These are phyloP conservation scores for Phytophthora litchii DNA, from an alignment of 352 stramenopile genomes.

Conservation along the genomic window DNA sequence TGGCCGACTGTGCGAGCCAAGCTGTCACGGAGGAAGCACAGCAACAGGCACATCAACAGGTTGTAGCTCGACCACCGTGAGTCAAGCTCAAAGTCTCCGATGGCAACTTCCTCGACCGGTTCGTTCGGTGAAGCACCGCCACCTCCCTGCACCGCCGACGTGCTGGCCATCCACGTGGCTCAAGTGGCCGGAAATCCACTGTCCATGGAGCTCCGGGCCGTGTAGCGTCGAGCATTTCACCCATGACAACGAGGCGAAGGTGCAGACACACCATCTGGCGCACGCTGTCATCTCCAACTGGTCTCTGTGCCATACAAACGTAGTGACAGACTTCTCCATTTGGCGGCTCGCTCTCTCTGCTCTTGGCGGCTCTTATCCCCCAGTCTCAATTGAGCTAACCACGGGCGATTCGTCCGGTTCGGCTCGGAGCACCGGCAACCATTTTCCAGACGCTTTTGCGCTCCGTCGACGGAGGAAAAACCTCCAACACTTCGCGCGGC, in stretches of 20 bases:
- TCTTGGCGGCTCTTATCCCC: constrained; percentile 24
- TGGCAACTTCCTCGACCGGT: background rate
- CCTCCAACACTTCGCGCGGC: constrained; percentile 19
- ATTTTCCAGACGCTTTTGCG: constrained; percentile 31
- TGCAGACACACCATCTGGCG: constrained; percentile 19
- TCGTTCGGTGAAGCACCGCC: constrained; percentile 1
- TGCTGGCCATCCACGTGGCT: constrained; percentile 1
- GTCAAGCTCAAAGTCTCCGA: background rate
- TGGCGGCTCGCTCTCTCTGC: constrained; percentile 20
- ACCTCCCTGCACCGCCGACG: background rate
- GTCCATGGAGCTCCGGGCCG: constrained; percentile 3
- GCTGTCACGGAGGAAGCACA: constrained; percentile 32
- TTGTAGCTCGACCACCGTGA: constrained; percentile 21
- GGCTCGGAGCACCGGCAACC: constrained; percentile 9
- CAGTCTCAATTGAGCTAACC: constrained; percentile 21
- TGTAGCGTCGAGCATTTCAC: constrained; percentile 20
- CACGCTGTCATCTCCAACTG: constrained; percentile 15
- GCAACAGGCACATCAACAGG: constrained; percentile 10
- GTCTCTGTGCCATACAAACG: constrained; percentile 28
- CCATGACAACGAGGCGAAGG: constrained; percentile 13
- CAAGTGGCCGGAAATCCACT: constrained; percentile 15
- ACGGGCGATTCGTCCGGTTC: constrained; percentile 7
- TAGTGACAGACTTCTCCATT: constrained; percentile 15
- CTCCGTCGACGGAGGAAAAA: constrained; percentile 21
- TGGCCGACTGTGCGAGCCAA: constrained; percentile 23